These are phyloP conservation scores for Geotrichum phurueaensis DNA, from an alignment of 1,139 yeast genomes.

Conservation along the genomic window DNA sequence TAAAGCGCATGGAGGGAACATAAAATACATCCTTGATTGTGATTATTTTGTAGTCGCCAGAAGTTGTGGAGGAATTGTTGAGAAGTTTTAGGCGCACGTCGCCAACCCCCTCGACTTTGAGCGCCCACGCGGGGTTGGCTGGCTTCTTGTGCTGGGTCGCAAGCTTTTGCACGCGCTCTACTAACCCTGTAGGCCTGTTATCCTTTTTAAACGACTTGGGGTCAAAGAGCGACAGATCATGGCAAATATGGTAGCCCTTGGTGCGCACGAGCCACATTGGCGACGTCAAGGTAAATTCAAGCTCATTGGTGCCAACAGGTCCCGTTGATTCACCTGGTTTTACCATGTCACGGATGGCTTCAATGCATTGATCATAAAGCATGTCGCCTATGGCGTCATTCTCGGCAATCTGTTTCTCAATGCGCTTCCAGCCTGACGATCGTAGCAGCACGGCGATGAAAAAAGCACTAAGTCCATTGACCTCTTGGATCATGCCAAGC, in stretches of 20 bases:
- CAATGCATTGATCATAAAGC: not conserved
- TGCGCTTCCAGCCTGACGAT: not conserved
- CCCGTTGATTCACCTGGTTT: not conserved
- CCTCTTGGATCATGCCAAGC: not conserved
- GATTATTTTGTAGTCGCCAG: not conserved
- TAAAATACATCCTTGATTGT: constrained; percentile 7
- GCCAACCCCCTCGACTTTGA: not conserved
- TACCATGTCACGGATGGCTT: not conserved
- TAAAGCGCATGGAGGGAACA: constrained; percentile 6
- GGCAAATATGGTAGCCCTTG: constrained; percentile 1
- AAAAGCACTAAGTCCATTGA: not conserved
- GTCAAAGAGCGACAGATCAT: not conserved
- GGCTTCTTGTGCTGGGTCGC: not conserved
- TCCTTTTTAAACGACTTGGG: not conserved
- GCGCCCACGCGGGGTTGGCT: not conserved
- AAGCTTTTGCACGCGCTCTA: not conserved
- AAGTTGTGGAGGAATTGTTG: not conserved
- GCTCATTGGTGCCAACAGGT: not conserved
- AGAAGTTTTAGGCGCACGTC: not conserved
- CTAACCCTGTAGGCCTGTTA: not conserved
- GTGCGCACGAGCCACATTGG: constrained; percentile 1
- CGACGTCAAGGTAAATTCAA: not conserved
- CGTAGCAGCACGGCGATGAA: not conserved
- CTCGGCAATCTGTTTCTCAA: not conserved
- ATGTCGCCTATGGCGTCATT: not conserved